Evolutionary conservation across 306 rosid species (phyloP), one percentile per base, ranked within the genome.

Genomic region (Castanea mollissima): DNA sequence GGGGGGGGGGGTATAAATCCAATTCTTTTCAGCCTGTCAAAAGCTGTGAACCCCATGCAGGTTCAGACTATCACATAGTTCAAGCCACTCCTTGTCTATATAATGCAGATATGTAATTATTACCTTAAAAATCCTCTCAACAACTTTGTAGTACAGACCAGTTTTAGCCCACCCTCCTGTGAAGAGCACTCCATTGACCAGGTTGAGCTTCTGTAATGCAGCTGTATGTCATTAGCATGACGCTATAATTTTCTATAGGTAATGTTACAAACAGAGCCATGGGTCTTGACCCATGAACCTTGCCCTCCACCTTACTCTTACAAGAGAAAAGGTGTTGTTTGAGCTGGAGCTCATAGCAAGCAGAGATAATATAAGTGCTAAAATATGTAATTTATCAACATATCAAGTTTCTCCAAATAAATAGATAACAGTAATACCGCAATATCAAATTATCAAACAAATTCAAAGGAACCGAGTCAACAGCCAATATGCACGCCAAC

Each of bases 111-210:
- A 62, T 54, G 23, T 64, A 41, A 35, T 18, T 6, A 25, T 49
- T 87, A 94, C 98, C 98, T 91, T 56, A 60, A 91, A 91, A 72
- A 94, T 86, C 76, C 41, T 86, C 63, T 81, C 71, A 72, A 78
- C 86, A 73, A 87, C 77, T 72, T 89, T 84, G 77, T 83, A 90
- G 83, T 94, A 94, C 68, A 79, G 74, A 58, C 97, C 98, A 16
- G 58, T 38, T 49, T 94, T 88, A 55, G 91, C 97, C 92, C 88
- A 87, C 6, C 98, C 98, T 75, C 98, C 97, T 16, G 98, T 94
- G 86, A 94, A 92, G 72, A 94, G 89, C 83, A 92, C 93, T 57
- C 98, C 98, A 74, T 94, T 94, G 70, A 94, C 97, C 81, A 94
- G 79, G 34, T 88, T 78, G 8, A 94, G 97, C 84, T 92, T 94